These are phyloP conservation scores for Herpotrichia juniperi DNA, from an alignment of 2,329 filamentous ascomycete genomes.

Conservation along the genomic window DNA sequence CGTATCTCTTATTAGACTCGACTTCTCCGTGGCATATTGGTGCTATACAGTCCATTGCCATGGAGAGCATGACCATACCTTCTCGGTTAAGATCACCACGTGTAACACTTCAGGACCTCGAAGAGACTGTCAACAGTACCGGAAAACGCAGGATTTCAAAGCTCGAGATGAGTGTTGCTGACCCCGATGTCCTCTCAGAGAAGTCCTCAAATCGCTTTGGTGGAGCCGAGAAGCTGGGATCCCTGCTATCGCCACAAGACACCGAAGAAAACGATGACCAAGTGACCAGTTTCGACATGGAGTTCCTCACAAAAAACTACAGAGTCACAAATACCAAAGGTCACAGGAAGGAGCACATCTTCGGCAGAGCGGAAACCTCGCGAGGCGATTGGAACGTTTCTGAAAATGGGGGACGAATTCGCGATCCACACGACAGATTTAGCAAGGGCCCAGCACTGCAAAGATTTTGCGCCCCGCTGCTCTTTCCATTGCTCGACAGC, in stretches of 20 bases:
- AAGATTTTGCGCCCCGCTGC: conserved; percentile 59
- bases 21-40: conserved; percentile 80
- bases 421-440: conserved; percentile 43
- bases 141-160: conserved; percentile 82
- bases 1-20: conserved; percentile 64
- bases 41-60: conserved; percentile 73
- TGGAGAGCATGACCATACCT: conserved; percentile 81
- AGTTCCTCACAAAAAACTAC: conserved; percentile 41
- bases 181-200: conserved; percentile 39
- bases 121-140: conserved; percentile 71
- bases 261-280: conserved; percentile 21
- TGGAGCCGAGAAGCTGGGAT: conserved; percentile 33
- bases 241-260: conserved; percentile 26
- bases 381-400: conserved; percentile 47
- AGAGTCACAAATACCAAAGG: conserved; percentile 17
- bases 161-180: conserved; percentile 69
- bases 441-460: conserved; percentile 41
- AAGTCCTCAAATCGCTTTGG: conserved; percentile 24
- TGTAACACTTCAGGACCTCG: conserved; percentile 66
- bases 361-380: conserved; percentile 47
- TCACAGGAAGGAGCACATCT: conserved; percentile 43
- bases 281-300: conserved; percentile 39
- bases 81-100: conserved; percentile 66
- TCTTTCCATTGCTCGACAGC: conserved; percentile 81
- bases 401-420: conserved; percentile 28